Percentiles rank a stretch among this genome's conserved stretches.
phyloP scores from a whole-genome alignment of 805 yeast genomes.

The Wickerhamiella vanderwaltii region DNA sequence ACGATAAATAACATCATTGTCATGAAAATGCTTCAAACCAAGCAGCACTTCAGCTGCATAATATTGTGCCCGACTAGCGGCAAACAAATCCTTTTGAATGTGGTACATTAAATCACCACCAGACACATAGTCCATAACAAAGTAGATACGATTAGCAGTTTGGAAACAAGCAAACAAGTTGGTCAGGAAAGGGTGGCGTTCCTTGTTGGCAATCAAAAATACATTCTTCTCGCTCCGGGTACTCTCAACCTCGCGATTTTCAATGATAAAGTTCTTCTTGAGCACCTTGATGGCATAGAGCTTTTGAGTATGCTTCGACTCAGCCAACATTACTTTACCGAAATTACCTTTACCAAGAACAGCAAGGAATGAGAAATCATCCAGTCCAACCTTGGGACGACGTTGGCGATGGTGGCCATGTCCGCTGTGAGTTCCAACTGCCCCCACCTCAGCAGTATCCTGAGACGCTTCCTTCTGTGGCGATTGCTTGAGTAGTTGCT shows the following conservation, averaged over 20 bases:
- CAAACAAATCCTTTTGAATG: slow-evolving; percentile 81
- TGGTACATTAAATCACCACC: slow-evolving; percentile 99
- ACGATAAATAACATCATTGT: slow-evolving; percentile 87
- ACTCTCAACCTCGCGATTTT: slow-evolving; percentile 91
- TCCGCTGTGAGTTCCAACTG: too few species aligned
- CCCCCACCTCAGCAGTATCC: too few species aligned
- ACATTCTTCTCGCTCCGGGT: slow-evolving; percentile 91
- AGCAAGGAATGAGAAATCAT: slow-evolving; percentile 87
- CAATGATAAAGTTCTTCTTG: slow-evolving; percentile 90
- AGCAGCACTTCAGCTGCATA: slow-evolving; percentile 93
- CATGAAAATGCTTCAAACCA: slow-evolving; percentile 87
- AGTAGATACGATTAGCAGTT: slow-evolving; percentile 92
- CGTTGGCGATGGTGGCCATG: slow-evolving; percentile 1
- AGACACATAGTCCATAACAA: slow-evolving; percentile 94
- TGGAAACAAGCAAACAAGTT: slow-evolving; percentile 92
- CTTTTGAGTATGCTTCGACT: slow-evolving; percentile 66
- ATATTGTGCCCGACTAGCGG: slow-evolving; percentile 86
- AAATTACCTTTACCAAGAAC: slow-evolving; percentile 97
- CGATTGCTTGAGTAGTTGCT: slow-evolving; percentile 6
- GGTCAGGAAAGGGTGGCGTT: slow-evolving; percentile 84
- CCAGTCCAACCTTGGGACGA: slow-evolving; percentile 52
- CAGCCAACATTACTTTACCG: slow-evolving; percentile 97
- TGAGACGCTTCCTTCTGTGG: not conserved
- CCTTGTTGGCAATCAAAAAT: slow-evolving; percentile 67
- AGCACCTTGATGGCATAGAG: slow-evolving; percentile 93